Percentiles rank a stretch among this genome's conserved stretches.
phyloP scores from a whole-genome alignment of 176 grass and related monocot species.

The Puya raimondii region DNA sequence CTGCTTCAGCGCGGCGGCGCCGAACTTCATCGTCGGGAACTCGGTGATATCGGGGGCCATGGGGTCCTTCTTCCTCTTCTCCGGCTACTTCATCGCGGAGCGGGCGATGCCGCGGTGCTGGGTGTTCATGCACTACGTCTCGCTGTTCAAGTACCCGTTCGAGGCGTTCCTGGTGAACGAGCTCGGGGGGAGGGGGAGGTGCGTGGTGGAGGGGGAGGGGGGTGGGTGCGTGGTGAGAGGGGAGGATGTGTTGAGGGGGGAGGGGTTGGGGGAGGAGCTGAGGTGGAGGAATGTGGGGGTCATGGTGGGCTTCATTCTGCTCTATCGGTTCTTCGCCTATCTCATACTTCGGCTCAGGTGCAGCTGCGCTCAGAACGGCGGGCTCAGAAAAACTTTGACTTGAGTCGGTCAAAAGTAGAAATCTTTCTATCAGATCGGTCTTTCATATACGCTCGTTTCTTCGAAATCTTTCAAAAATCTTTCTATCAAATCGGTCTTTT shows the following conservation, averaged over 20 bases:
- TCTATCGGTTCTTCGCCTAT: constrained; percentile 49
- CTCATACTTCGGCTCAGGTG: constrained; percentile 50
- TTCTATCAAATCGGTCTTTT: too few species aligned
- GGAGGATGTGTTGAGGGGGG: constrained; percentile 49
- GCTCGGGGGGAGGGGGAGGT: constrained; percentile 38
- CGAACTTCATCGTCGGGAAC: constrained; percentile 71
- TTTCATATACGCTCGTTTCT: too few species aligned
- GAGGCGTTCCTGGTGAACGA: constrained; percentile 72
- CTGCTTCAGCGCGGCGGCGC: constrained; percentile 56
- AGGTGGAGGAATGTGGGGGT: constrained; percentile 59
- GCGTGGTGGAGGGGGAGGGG: constrained; percentile 35
- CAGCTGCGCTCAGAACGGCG: constrained; percentile 35
- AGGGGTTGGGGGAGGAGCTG: constrained; percentile 48
- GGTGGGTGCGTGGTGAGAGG: constrained; percentile 41
- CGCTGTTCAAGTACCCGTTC: constrained; percentile 79
- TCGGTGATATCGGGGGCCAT: constrained; percentile 54
- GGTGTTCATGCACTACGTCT: constrained; percentile 82
- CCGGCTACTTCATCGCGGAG: constrained; percentile 72
- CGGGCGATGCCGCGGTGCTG: constrained; percentile 58
- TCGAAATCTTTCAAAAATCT: too few species aligned
- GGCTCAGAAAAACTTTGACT: constrained; percentile 25
- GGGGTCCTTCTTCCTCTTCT: constrained; percentile 78
- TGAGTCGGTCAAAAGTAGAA: not conserved
- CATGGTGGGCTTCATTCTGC: constrained; percentile 53
- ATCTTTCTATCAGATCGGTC: too few species aligned